phyloP scores from a whole-genome alignment of 768 basidiomycete species.

The Termitomyces titanicus region DNA sequence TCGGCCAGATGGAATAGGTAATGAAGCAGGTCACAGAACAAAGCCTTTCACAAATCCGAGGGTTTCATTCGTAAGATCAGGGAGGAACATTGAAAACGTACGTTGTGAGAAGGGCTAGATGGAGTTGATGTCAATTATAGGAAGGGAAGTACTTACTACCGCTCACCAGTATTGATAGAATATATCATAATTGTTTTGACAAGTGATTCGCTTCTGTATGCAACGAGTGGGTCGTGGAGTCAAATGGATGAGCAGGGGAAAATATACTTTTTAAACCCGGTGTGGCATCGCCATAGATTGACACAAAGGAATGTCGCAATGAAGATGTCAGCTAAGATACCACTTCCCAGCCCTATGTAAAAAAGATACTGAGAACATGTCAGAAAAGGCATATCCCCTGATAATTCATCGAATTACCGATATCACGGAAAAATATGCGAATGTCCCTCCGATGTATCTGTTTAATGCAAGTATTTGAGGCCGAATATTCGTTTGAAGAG shows the following conservation, averaged over 20 bases:
- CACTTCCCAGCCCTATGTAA: neutral
- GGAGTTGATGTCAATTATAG: neutral
- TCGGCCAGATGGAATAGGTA: neutral
- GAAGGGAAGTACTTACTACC: too few relatives aligned
- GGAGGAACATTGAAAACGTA: neutral
- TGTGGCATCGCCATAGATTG: neutral
- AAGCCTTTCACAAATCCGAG: neutral
- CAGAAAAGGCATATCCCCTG: neutral
- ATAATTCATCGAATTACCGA: neutral
- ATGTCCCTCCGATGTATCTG: neutral
- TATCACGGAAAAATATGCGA: neutral
- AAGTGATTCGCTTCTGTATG: neutral
- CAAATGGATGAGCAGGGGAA: neutral
- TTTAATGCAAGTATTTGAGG: neutral
- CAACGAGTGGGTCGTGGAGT: too few relatives aligned
- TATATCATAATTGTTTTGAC: neutral
- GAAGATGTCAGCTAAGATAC: neutral
- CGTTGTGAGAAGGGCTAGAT: neutral
- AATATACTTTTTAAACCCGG: neutral
- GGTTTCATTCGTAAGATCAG: neutral
- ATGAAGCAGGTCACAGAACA: neutral
- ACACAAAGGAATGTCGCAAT: slow-evolving; percentile 5
- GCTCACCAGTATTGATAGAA: neutral
- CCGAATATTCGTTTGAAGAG: neutral
- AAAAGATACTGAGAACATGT: neutral